Evolutionary conservation across 495 filamentous ascomycete genomes (phyloP), one percentile per base, ranked within the genome.

Genomic region (Aspergillus haitiensis): DNA sequence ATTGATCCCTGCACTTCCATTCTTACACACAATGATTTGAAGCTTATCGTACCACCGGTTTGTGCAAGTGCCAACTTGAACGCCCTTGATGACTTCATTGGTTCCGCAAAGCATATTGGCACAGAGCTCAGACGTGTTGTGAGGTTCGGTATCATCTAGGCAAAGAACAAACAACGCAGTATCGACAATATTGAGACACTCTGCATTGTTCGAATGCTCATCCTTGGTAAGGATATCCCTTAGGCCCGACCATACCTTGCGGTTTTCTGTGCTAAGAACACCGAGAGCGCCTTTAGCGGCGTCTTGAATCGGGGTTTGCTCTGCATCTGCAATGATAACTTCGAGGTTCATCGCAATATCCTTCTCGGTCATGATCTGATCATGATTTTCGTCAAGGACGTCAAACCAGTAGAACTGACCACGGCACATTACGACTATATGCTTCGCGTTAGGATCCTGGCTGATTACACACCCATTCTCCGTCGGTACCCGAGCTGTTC

Each of bases 401-500:
- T 98, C 94, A 66, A 98, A 98, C 93, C 94, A 98, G 68, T 98
- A 98, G 75, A 98, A 96, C 63, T 98, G 94, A 10, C 95, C 95
- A 63, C 91, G 90, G 67, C 92, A 96, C 72, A 98, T 78, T 27
- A 98, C 90, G n/a, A 97, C 88, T 46, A 98, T 79, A 72, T 98
- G 94, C 75, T 89, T 95, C 13, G 92, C 86, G 3, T 83, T 82
- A 1, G 91, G 88, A 68, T 97, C 92, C 68, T 97, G 93, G 62
- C 91, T 91, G 70, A 98, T 98, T 56, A 96, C 87, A 68, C 94
- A 98, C 9, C 94, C 94, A 71, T 93, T 90, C 35, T 97, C 91
- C 32, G 94, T 97, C 0, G 94, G 94, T 15, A 98, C 87, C 62
- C 94, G 88, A 56, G 94, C 92, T 2, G 95, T 98, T 58, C 94